A percentile compares a stretch with the other conserved stretches of the same genome.
These are phyloP conservation scores for Millerozyma acaciae DNA, from an alignment of 805 yeast genomes.

Conservation along the genomic window DNA sequence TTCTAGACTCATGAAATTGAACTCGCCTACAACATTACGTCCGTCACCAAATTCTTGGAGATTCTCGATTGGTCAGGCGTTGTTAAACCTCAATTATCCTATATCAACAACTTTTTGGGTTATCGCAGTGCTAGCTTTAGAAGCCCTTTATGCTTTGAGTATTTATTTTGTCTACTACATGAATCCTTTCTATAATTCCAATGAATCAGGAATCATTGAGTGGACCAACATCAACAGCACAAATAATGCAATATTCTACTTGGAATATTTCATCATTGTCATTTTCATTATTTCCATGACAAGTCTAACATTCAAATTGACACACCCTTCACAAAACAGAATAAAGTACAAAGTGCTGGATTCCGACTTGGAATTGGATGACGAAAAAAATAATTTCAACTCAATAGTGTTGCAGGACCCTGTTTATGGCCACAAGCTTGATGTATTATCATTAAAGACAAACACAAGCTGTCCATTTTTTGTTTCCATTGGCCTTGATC, in stretches of 20 bases:
- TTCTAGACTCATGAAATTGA: slow-evolving; percentile 16
- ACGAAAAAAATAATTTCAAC: slow-evolving; percentile 24
- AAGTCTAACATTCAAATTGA: slow-evolving; percentile 15
- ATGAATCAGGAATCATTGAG: slow-evolving; percentile 3
- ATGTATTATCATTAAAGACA: slow-evolving; percentile 57
- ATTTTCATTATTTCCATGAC: slow-evolving; percentile 47
- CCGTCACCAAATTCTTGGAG: slow-evolving; percentile 18
- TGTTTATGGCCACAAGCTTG: slow-evolving; percentile 51
- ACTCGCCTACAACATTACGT: slow-evolving; percentile 9
- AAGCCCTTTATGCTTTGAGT: slow-evolving; percentile 12
- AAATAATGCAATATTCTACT: slow-evolving; percentile 47
- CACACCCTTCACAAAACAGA: slow-evolving; percentile 8
- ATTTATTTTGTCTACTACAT: slow-evolving; percentile 18
- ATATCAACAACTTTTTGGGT: slow-evolving; percentile 29
- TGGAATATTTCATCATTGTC: slow-evolving; percentile 54
- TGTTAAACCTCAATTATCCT: slow-evolving; percentile 36
- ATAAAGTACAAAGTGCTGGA: slow-evolving; percentile 6
- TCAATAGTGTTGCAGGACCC: slow-evolving; percentile 24
- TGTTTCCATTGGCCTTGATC: slow-evolving; percentile 71
- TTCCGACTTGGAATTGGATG: slow-evolving; percentile 11
- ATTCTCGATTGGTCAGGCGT: slow-evolving; percentile 29
- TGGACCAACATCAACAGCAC: no score
- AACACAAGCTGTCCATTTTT: slow-evolving; percentile 59
- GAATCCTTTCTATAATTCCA: slow-evolving; percentile 1
- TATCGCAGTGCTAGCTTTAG: slow-evolving; percentile 19